Evolutionary conservation across 2,329 filamentous ascomycete species (phyloP), one percentile per base, ranked within the genome.

Genomic region (Colletotrichum acutatum): DNA sequence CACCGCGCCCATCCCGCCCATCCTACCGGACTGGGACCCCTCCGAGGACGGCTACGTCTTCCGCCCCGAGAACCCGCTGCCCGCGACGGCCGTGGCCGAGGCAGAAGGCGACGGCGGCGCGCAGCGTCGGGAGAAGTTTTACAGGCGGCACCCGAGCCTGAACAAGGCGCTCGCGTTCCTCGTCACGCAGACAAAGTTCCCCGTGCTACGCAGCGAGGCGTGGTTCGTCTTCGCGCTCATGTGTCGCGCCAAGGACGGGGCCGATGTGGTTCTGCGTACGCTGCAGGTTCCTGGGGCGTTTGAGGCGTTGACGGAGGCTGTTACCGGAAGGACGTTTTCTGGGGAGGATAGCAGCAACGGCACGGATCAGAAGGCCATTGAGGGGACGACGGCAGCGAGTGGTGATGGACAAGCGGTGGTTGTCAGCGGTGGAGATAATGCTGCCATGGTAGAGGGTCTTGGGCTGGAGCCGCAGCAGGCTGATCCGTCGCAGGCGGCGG

Each of bases 151-250:
- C 77, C 74, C 76, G 3, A 74, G 82, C 24, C 78, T 90, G 14
- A 76, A 80, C 16, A 77, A 81, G 8, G 81, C 85, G 0, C 82
- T 92, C 7, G 78, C 84, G 1, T 89, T 86, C 75, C 84, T 92
- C 30, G 82, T 90, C 28, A 86, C 83, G 2, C 90, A 92, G 77
- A 81, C 80, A 3, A 90, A 89, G 75, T 92, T 90, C 84, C 88
- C 89, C 0, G 83, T 87, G 2, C 82, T 92, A 2, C 85, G 88
- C 22, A 90, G 89, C 52, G 90, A 92, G 77, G 85, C 87, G 3
- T 89, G 90, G 86, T 92, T 92, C 74, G 86, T 90, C 6, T 84
- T 91, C 64, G 90, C 90, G 2, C 84, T 92, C 42, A 89, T 92
- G 85, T 86, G 86, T 53, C 85, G 89, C 32, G 85, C 86, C 1